Evolutionary conservation across 208 protist species (phyloP).

Genomic region (Tritrichomonas foetus): DNA sequence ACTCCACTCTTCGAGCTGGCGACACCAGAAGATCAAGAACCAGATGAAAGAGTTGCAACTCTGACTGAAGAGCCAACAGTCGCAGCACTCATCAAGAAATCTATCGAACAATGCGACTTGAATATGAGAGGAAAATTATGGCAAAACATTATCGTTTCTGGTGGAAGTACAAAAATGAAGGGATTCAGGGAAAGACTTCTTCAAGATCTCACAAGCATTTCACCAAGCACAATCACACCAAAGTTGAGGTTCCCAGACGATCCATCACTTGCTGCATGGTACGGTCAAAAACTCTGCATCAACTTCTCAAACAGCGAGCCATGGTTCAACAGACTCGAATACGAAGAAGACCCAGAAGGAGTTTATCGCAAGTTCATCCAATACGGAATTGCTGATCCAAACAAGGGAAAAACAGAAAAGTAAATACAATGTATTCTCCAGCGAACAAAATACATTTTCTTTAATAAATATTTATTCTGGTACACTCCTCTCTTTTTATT

Average conservation of each 20-base stretch:
- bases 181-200: not conserved
- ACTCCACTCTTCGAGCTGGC: not conserved
- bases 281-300: not conserved
- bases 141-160: constrained; percentile 26
- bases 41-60: not conserved
- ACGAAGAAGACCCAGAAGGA: too few relatives aligned
- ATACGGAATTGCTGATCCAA: too few relatives aligned
- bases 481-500: too few relatives aligned
- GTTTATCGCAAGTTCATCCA: too few relatives aligned
- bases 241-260: not conserved
- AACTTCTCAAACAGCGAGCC: too few relatives aligned
- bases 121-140: not conserved
- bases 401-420: too few relatives aligned
- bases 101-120: not conserved
- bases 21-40: not conserved
- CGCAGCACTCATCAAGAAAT: not conserved
- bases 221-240: not conserved
- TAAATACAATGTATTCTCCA: too few relatives aligned
- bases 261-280: not conserved
- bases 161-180: not conserved
- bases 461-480: too few relatives aligned
- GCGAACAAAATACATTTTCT: too few relatives aligned
- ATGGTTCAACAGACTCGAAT: too few relatives aligned
- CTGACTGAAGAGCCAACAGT: not conserved
- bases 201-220: not conserved